Evolutionary conservation across 495 filamentous ascomycete genomes (phyloP).

Genomic region (Elasticomyces elasticus): DNA sequence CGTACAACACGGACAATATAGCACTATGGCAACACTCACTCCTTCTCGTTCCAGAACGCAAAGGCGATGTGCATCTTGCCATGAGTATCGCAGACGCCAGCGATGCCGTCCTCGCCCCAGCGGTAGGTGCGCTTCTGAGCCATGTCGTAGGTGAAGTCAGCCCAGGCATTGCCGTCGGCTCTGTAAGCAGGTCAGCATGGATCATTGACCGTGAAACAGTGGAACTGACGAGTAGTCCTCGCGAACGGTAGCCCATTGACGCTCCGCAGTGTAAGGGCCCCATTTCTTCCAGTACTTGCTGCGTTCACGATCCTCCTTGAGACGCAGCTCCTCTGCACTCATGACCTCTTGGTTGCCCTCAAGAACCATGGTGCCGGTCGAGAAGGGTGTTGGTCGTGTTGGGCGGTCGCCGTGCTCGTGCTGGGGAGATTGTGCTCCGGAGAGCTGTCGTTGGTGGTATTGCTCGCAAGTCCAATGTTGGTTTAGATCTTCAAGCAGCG

Average conservation of each 20-base stretch:
- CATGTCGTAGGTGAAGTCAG: conserved; percentile 89
- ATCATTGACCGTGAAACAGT: conserved; percentile 13
- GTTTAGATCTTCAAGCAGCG: too few species aligned
- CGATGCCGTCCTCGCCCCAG: conserved; percentile 97
- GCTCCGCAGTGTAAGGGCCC: conserved; percentile 67
- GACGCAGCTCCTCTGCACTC: conserved; percentile 75
- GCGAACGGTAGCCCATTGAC: conserved; percentile 90
- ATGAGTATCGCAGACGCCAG: conserved; percentile 86
- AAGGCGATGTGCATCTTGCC: conserved; percentile 85
- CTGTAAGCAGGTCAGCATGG: conserved; percentile 28
- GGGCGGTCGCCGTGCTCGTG: too few species aligned
- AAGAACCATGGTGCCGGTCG: conserved; percentile 71
- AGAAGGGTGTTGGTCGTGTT: too few species aligned
- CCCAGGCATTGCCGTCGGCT: conserved; percentile 87
- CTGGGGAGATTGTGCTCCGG: too few species aligned
- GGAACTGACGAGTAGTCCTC: conserved; percentile 80
- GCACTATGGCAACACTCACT: conserved; percentile 45
- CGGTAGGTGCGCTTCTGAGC: conserved; percentile 77
- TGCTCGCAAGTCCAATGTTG: too few species aligned
- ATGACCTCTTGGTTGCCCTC: conserved; percentile 76
- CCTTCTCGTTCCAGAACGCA: conserved; percentile 94
- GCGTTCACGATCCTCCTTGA: conserved; percentile 73
- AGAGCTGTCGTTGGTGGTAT: too few species aligned
- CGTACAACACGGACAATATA: neutral
- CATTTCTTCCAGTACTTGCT: conserved; percentile 91